Conservation (phyloP, 805 yeast species). For the Soucietia sequanensis region DNA sequence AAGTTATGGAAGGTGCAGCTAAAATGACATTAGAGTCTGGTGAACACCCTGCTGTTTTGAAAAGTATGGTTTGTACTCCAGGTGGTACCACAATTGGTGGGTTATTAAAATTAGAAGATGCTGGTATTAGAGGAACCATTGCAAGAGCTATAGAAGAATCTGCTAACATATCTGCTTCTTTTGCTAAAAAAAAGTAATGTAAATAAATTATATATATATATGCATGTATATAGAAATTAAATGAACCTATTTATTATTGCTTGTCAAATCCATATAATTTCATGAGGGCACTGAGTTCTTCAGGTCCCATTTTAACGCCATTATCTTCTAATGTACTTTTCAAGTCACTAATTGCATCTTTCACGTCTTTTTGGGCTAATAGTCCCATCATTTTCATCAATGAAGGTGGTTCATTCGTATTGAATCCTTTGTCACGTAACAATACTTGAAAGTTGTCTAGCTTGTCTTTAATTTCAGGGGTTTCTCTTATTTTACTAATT, state of each 20-base stretch:
- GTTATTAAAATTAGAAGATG: slow-evolving; percentile 85
- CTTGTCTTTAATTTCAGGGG: slow-evolving; percentile 30
- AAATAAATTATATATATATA: no score
- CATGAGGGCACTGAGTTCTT: slow-evolving; percentile 31
- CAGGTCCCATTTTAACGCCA: slow-evolving; percentile 28
- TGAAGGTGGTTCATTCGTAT: slow-evolving; percentile 29
- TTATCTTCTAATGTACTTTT: slow-evolving; percentile 31
- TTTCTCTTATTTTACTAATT: slow-evolving; percentile 11
- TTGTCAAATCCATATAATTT: slow-evolving; percentile 15
- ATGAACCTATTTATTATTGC: slow-evolving; percentile 1
- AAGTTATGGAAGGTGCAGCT: slow-evolving; percentile 92
- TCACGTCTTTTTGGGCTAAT: slow-evolving; percentile 35
- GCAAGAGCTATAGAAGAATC: slow-evolving; percentile 90
- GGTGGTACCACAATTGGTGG: slow-evolving; percentile 99
- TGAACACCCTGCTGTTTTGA: slow-evolving; percentile 84
- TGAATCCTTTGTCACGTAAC: slow-evolving; percentile 31
- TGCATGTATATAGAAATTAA: background rate
- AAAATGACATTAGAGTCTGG: slow-evolving; percentile 82
- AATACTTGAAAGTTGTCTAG: slow-evolving; percentile 30
- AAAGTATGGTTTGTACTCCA: slow-evolving; percentile 90
- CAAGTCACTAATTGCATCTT: slow-evolving; percentile 24
- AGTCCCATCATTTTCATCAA: slow-evolving; percentile 36
- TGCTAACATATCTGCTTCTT: slow-evolving; percentile 69
- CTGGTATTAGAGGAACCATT: slow-evolving; percentile 83
- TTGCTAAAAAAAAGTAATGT: slow-evolving; percentile 32